These are phyloP conservation scores for Metschnikowia continentalis DNA, from an alignment of 805 yeast species.

Conservation along the genomic window DNA sequence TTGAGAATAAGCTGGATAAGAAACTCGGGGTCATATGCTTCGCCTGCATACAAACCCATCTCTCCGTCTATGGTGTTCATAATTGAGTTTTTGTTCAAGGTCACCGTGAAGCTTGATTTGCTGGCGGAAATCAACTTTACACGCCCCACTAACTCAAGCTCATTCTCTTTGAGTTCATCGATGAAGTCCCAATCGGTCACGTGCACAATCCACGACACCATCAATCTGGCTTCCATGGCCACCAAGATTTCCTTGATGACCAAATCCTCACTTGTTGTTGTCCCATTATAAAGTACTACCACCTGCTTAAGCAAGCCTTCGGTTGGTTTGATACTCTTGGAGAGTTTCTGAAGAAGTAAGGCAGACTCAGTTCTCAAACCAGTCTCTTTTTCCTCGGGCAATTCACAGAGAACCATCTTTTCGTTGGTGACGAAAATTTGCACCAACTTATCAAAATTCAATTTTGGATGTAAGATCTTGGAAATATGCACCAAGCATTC, in stretches of 20 bases:
- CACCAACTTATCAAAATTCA: constrained; percentile 49
- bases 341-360: constrained; percentile 47
- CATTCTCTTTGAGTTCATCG: constrained; percentile 38
- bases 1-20: constrained; percentile 56
- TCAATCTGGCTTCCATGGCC: constrained; percentile 50
- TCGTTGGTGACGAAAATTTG: constrained; percentile 62
- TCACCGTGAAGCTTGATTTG: constrained; percentile 45
- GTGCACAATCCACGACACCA: constrained; percentile 60
- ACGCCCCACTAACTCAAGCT: constrained; percentile 45
- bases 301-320: constrained; percentile 45
- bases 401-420: constrained; percentile 28
- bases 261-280: constrained; percentile 56
- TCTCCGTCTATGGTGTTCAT: constrained; percentile 39
- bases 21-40: constrained; percentile 67
- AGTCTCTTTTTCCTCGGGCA: constrained; percentile 19
- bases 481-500: constrained; percentile 17
- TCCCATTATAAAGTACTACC: constrained; percentile 55
- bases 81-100: constrained; percentile 47
- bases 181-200: constrained; percentile 65
- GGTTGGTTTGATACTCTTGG: constrained; percentile 44
- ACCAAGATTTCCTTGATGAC: constrained; percentile 54
- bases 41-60: constrained; percentile 21
- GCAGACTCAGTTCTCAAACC: constrained; percentile 40
- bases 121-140: constrained; percentile 45
- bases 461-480: constrained; percentile 28